Conservation (phyloP, 495 filamentous ascomycete genomes). For the Bacidia rubella region DNA sequence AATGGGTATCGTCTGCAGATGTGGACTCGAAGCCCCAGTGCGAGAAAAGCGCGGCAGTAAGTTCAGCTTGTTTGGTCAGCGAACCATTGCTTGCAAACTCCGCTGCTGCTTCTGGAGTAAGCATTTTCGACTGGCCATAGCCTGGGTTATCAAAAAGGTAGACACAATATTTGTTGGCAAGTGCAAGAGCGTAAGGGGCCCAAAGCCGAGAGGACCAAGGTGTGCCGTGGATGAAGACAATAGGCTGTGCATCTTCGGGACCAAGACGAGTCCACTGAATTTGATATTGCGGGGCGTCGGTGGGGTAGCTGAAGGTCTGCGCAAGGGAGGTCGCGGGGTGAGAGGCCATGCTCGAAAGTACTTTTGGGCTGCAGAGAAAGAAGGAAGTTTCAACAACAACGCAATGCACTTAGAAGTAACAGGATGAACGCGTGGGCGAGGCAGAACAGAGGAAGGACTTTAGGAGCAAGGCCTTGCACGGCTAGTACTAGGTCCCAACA, state of each 20-base stretch:
- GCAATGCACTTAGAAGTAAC: too few relatives aligned
- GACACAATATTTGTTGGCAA: slow-evolving; percentile 19
- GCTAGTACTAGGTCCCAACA: too few relatives aligned
- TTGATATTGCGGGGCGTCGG: slow-evolving; percentile 3
- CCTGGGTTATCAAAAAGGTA: slow-evolving; percentile 30
- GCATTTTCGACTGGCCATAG: slow-evolving; percentile 20
- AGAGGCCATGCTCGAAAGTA: too few relatives aligned
- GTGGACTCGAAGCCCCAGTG: slow-evolving; percentile 15
- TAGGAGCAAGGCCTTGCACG: too few relatives aligned
- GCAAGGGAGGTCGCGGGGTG: too few relatives aligned
- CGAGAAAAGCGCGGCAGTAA: slow-evolving; percentile 22
- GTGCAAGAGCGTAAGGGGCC: slow-evolving; percentile 18
- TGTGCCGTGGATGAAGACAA: slow-evolving; percentile 27
- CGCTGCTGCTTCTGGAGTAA: slow-evolving; percentile 9
- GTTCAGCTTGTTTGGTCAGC: slow-evolving; percentile 21
- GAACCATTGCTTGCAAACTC: slow-evolving; percentile 17
- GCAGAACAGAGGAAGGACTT: too few relatives aligned
- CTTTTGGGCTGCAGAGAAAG: too few relatives aligned
- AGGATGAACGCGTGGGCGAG: too few relatives aligned
- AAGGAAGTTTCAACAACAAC: too few relatives aligned
- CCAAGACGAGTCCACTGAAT: slow-evolving; percentile 24
- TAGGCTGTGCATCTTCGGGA: slow-evolving; percentile 10
- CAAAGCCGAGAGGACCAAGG: slow-evolving; percentile 28
- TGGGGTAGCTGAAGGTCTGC: slow-evolving; percentile 20
- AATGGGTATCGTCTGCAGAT: background rate